Percentiles rank a stretch among this genome's conserved stretches.
Evolutionary conservation across 2,329 filamentous ascomycete species (phyloP).

Genomic region (Rutstroemia sp.): DNA sequence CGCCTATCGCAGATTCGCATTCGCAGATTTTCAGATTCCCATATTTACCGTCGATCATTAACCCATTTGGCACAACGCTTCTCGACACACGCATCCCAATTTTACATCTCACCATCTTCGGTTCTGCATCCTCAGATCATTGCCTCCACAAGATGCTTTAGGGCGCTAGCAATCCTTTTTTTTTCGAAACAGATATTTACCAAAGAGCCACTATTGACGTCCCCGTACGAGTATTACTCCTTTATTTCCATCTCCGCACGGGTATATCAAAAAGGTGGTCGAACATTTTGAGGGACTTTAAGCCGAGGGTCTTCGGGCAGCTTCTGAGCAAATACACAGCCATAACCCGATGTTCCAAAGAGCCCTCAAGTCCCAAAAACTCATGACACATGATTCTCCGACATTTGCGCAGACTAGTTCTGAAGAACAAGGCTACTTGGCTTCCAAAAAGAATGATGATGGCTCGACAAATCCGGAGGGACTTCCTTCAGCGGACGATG

Average conservation of each 20-base stretch:
- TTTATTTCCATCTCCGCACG: no score
- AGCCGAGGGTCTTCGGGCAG: background rate
- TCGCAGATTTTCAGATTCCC: background rate
- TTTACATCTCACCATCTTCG: no score
- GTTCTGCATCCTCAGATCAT: no score
- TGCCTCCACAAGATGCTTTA: no score
- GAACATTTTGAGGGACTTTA: background rate
- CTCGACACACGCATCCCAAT: no score
- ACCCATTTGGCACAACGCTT: background rate
- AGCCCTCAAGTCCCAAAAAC: slow-evolving; percentile 6
- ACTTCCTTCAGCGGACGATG: background rate
- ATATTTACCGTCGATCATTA: background rate
- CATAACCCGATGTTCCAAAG: background rate
- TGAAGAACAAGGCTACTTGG: background rate
- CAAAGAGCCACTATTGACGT: no score
- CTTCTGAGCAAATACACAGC: background rate
- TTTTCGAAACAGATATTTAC: no score
- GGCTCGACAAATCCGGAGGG: background rate
- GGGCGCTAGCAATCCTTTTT: no score
- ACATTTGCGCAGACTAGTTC: background rate
- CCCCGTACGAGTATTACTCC: no score
- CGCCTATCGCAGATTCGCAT: background rate
- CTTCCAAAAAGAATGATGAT: slow-evolving; percentile 2
- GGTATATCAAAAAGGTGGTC: background rate
- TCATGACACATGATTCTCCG: slow-evolving; percentile 5